Evolutionary conservation across 257 asterid genomes (phyloP).

Genomic region (Nyctanthes arbortristis): DNA sequence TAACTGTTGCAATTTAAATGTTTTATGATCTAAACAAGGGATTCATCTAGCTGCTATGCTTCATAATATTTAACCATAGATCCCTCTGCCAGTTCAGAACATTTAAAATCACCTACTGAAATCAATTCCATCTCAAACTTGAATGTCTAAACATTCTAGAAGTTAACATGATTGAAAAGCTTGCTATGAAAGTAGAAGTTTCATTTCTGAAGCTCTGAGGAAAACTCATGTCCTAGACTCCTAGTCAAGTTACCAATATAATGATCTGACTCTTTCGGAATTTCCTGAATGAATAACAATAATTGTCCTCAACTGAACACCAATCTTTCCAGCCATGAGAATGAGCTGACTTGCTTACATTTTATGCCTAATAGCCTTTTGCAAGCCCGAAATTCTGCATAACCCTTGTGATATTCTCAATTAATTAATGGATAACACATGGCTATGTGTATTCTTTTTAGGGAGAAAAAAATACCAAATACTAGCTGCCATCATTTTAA

Average conservation of each 20-base stretch:
- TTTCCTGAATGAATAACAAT: not conserved
- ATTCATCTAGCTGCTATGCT: conserved; percentile 16
- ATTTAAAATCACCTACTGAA: not conserved
- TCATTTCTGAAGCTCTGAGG: not conserved
- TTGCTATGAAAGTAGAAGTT: not conserved
- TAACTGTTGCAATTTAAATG: conserved; percentile 54
- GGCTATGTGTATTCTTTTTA: not conserved
- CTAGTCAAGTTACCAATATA: not conserved
- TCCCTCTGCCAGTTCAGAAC: not conserved
- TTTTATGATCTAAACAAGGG: conserved; percentile 20
- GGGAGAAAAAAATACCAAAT: not conserved
- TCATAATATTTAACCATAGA: not conserved
- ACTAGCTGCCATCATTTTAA: not conserved
- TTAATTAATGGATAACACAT: not conserved
- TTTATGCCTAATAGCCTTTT: not conserved
- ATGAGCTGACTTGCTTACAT: no score
- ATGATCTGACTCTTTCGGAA: not conserved
- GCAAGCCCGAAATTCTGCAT: not conserved
- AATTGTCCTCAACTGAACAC: not conserved
- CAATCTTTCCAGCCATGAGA: not conserved
- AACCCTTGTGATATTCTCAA: not conserved
- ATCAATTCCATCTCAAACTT: not conserved
- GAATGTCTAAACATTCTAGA: not conserved
- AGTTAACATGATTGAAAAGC: not conserved
- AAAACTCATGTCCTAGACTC: not conserved